Percentiles rank a stretch among this genome's conserved stretches.
Evolutionary conservation across 169 alveolate species (phyloP).

Genomic region (Cyclospora cayetanensis): DNA sequence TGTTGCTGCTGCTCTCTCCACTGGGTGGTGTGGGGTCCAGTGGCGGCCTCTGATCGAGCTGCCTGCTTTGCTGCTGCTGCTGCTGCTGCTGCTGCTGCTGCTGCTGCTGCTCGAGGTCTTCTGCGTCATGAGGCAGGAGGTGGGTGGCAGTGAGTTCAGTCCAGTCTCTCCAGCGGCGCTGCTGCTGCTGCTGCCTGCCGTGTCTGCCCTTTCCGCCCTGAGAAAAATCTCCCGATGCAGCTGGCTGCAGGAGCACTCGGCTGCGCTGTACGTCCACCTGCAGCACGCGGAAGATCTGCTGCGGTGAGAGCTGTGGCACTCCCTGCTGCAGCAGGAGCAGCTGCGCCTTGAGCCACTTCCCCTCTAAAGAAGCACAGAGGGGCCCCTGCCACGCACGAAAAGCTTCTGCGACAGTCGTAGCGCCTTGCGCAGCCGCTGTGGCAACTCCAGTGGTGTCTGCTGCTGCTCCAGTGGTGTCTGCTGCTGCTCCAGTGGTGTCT

Average conservation of each 20-base stretch:
- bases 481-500: background rate
- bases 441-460: background rate
- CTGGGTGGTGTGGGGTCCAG: no score
- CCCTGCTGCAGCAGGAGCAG: constrained; percentile 6
- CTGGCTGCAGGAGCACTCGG: constrained; percentile 25
- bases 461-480: background rate
- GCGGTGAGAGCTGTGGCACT: background rate
- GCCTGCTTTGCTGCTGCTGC: constrained; percentile 14
- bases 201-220: no score
- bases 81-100: constrained; percentile 9
- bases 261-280: background rate
- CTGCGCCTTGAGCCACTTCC: constrained; percentile 36
- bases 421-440: background rate
- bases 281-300: constrained; percentile 17
- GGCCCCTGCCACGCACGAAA: background rate
- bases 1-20: no score
- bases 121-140: background rate
- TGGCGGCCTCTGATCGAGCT: no score
- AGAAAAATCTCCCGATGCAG: no score
- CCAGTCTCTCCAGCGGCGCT: background rate
- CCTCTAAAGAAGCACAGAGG: background rate
- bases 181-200: constrained; percentile 18
- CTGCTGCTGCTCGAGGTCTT: background rate
- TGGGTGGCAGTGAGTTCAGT: background rate
- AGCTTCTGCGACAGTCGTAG: background rate